These are phyloP conservation scores for Sideroxylon spinosum DNA, from an alignment of 179 eudicot genomes.

Conservation along the genomic window DNA sequence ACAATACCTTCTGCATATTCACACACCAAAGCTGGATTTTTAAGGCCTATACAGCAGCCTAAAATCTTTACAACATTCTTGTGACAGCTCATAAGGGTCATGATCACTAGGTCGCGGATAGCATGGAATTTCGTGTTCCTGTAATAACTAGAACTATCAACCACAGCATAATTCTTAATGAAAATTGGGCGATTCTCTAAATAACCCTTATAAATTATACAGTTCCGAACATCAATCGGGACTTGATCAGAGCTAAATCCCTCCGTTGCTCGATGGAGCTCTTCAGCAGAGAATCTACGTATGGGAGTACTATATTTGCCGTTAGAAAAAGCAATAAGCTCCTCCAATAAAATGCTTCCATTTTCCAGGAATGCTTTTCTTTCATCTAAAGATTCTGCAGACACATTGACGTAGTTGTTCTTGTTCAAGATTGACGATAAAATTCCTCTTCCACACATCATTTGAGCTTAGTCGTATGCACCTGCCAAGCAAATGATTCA, in stretches of 20 bases:
- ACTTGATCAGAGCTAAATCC: background rate
- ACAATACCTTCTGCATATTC: background rate
- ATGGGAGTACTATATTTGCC: slow-evolving; percentile 6
- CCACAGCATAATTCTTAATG: background rate
- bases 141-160: too few species aligned
- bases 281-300: background rate
- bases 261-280: slow-evolving; percentile 8
- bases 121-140: background rate
- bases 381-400: background rate
- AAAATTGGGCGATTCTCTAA: slow-evolving; percentile 3
- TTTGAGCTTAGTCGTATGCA: background rate
- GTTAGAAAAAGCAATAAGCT: background rate
- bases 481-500: background rate
- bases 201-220: background rate
- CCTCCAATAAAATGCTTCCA: slow-evolving; percentile 15
- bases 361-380: background rate
- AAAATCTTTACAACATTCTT: slow-evolving; percentile 4
- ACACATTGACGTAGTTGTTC: background rate
- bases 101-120: slow-evolving; percentile 11
- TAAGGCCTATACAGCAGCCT: background rate
- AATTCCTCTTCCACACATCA: background rate
- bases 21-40: background rate
- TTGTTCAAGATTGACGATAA: background rate
- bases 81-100: slow-evolving; percentile 12
- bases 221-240: background rate